Conservation (phyloP, 1,284 basidiomycete species). For the Meira nashicola region DNA sequence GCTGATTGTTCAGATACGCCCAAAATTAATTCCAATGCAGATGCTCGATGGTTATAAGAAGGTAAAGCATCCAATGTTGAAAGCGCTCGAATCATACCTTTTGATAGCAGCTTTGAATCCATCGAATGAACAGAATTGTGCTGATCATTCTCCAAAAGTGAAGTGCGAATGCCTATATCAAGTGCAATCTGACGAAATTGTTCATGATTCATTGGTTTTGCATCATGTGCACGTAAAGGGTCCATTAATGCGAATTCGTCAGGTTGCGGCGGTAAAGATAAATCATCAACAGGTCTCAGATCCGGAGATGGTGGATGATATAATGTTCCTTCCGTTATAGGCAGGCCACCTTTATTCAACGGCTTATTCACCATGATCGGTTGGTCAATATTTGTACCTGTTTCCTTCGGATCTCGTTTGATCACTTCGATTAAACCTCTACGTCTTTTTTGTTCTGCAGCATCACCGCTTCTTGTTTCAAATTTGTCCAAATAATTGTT, state of each 20-base stretch:
- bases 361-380: background rate
- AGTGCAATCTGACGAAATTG: conserved; percentile 40
- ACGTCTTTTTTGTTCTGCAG: conserved; percentile 59
- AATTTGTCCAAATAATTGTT: conserved; percentile 83
- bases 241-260: conserved; percentile 50
- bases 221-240: conserved; percentile 45
- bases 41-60: conserved; percentile 35
- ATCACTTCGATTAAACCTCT: conserved; percentile 7
- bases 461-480: conserved; percentile 75
- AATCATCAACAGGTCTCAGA: conserved; percentile 32
- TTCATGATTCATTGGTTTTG: conserved; percentile 39
- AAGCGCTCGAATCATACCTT: conserved; percentile 42
- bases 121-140: conserved; percentile 10
- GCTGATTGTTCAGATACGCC: conserved; percentile 32
- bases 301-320: conserved; percentile 22
- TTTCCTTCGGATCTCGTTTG: background rate
- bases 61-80: conserved; percentile 42
- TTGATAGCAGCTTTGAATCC: conserved; percentile 20
- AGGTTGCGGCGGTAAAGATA: conserved; percentile 45
- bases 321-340: background rate
- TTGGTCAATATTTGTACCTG: conserved; percentile 1
- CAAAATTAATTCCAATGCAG: conserved; percentile 50
- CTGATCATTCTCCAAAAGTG: conserved; percentile 23
- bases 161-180: conserved; percentile 32
- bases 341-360: conserved; percentile 7